phyloP scores from a whole-genome alignment of 2,329 filamentous ascomycete genomes.

The Alternaria infectoria region DNA sequence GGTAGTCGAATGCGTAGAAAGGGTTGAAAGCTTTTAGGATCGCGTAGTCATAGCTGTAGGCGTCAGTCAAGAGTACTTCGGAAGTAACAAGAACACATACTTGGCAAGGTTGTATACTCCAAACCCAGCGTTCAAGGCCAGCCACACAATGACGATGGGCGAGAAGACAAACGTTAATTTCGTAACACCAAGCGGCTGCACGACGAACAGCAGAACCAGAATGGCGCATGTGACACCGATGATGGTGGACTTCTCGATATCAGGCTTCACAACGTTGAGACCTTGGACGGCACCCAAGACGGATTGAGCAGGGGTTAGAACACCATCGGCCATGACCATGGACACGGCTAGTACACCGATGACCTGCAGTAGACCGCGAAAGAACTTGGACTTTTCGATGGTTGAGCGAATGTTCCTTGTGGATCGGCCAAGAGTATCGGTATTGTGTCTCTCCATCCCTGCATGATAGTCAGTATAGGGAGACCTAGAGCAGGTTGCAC shows the following conservation, averaged over 20 bases:
- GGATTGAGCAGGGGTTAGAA: constrained; percentile 73
- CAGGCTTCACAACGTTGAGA: constrained; percentile 62
- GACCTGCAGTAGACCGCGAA: constrained; percentile 63
- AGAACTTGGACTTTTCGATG: constrained; percentile 63
- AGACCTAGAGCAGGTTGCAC: neutral
- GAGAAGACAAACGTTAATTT: constrained; percentile 68
- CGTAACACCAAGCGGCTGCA: constrained; percentile 70
- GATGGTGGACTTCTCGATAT: constrained; percentile 63
- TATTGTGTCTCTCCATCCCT: constrained; percentile 63
- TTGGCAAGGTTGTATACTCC: constrained; percentile 63
- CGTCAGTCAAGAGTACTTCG: constrained; percentile 16
- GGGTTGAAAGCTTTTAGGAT: constrained; percentile 62
- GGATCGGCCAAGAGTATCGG: constrained; percentile 61
- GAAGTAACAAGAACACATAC: constrained; percentile 7
- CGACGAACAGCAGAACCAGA: constrained; percentile 65
- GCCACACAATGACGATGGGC: constrained; percentile 71
- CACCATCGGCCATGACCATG: constrained; percentile 71
- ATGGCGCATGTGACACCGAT: constrained; percentile 70
- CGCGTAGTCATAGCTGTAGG: constrained; percentile 51
- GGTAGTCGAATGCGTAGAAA: constrained; percentile 66
- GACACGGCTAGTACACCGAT: constrained; percentile 70
- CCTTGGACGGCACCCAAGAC: constrained; percentile 72
- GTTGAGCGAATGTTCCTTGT: constrained; percentile 61
- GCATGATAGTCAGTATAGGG: neutral
- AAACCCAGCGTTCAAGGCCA: constrained; percentile 66